Percentiles rank a stretch among this genome's conserved stretches.
phyloP scores from a whole-genome alignment of 495 filamentous ascomycete genomes.

The Daldinia childiae region DNA sequence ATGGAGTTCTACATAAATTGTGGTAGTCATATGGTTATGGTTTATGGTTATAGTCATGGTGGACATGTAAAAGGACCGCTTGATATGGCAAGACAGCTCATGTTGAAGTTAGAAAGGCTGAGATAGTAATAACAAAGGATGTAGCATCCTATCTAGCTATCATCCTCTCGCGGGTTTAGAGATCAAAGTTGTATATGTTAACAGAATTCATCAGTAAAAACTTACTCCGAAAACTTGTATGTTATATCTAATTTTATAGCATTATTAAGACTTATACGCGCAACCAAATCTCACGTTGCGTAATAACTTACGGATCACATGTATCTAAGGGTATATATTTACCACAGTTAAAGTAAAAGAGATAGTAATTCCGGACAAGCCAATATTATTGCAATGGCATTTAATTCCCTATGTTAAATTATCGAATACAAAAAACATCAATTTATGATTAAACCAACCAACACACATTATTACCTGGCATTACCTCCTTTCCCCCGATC shows the following conservation, averaged over 20 bases:
- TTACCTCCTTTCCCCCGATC: neutral
- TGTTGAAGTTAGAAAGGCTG: neutral
- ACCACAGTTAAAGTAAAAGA: neutral
- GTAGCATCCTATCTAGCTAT: neutral
- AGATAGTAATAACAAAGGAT: neutral
- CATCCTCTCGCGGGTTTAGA: too few species aligned
- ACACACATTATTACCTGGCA: neutral
- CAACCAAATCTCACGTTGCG: too few species aligned
- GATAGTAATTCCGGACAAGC: neutral
- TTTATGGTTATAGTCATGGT: neutral
- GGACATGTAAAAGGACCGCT: neutral
- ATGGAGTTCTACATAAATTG: neutral
- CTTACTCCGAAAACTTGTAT: too few species aligned
- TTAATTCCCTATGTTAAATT: constrained; percentile 14
- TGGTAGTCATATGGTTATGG: neutral
- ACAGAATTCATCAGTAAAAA: neutral
- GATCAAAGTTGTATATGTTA: too few species aligned
- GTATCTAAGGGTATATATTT: neutral
- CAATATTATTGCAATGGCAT: neutral
- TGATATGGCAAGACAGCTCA: neutral
- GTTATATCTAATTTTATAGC: neutral
- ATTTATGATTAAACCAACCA: constrained; percentile 13
- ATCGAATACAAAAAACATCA: constrained; percentile 27
- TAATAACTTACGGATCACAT: too few species aligned
- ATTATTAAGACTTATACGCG: neutral